Evolutionary conservation across 2,329 filamentous ascomycete genomes (phyloP), one percentile per base, ranked within the genome.

Genomic region (Scolecobasidium constrictum): DNA sequence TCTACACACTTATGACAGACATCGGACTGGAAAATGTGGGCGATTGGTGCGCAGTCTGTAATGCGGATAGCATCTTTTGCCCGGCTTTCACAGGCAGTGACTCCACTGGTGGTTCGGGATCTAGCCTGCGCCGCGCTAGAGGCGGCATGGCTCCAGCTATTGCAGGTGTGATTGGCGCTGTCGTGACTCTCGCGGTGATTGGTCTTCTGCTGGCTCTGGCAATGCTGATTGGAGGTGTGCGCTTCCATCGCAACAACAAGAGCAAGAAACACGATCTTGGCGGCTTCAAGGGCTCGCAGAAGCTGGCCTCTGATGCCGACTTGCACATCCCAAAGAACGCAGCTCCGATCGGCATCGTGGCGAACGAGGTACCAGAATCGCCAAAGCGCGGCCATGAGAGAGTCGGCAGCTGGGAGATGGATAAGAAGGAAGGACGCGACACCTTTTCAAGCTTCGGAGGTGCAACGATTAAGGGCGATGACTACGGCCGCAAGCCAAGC

Each of bases 361-460:
- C 52, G 41, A 46, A 53, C 13, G 51, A 62, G 47, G 56, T 60
- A 44, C 54, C 55, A 5, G 52, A 56, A 44, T 53, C 58, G 3
- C 48, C 54, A 16, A 53, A 58, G 16, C 59, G 58, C 13, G 64
- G 64, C 2, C 67, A 76, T 52, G 73, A 76, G 56, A 59, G 73
- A 35, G 60, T 69, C 15, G 73, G 71, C 1, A 77, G 73, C 46
- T 78, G 74, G 74, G 74, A 77, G 53, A 55, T 77, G 56, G 44
- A 34, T 20, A 44, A 40, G 28, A 34, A 44, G 20, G 11, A 18
- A 4, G 18, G 23, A 15, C 21, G 35, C 9, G 26, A 36, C 9
- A 37, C 26, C 11, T 44, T 40, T 40, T 16, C 16, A n/a, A 28
- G 28, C 11, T 33, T 46, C 6, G 44, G 36, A 15, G 38, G 28